Percentiles rank a stretch among this genome's conserved stretches.
phyloP scores from a whole-genome alignment of 2,329 filamentous ascomycete species.

The Fusarium torreyae region DNA sequence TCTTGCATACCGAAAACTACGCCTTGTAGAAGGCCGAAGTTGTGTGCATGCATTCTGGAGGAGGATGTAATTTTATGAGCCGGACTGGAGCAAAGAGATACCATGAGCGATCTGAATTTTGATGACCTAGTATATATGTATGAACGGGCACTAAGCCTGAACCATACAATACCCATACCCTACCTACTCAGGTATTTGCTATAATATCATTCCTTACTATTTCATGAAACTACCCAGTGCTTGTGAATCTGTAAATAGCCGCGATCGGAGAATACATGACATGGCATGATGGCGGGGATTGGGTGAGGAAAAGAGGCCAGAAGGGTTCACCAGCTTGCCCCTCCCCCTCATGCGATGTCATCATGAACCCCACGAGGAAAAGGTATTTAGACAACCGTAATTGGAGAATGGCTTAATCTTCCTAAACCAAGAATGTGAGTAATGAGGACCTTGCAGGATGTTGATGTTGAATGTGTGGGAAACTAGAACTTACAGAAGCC shows the following conservation, averaged over 20 bases:
- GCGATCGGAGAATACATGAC: constrained; percentile 10
- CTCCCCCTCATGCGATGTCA: constrained; percentile 31
- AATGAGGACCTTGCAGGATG: constrained; percentile 22
- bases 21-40: constrained; percentile 70
- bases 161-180: constrained; percentile 40
- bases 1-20: constrained; percentile 96
- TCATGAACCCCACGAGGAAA: constrained; percentile 31
- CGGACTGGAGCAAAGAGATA: constrained; percentile 44
- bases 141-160: constrained; percentile 30
- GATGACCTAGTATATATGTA: constrained; percentile 34
- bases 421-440: background rate
- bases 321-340: constrained; percentile 41
- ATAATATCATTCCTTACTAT: background rate
- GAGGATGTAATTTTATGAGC: constrained; percentile 44
- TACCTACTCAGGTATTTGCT: constrained; percentile 4
- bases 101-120: constrained; percentile 49
- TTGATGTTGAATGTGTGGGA: constrained; percentile 14
- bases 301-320: constrained; percentile 24
- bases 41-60: constrained; percentile 1
- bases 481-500: background rate
- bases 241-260: background rate
- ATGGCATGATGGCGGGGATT: constrained; percentile 13
- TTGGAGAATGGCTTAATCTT: constrained; percentile 25
- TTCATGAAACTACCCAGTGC: background rate
- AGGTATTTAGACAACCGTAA: constrained; percentile 3